A percentile compares a stretch with the other conserved stretches of the same genome.
Conservation (phyloP, 2,329 filamentous ascomycete species). For the Colletotrichum sp. region DNA sequence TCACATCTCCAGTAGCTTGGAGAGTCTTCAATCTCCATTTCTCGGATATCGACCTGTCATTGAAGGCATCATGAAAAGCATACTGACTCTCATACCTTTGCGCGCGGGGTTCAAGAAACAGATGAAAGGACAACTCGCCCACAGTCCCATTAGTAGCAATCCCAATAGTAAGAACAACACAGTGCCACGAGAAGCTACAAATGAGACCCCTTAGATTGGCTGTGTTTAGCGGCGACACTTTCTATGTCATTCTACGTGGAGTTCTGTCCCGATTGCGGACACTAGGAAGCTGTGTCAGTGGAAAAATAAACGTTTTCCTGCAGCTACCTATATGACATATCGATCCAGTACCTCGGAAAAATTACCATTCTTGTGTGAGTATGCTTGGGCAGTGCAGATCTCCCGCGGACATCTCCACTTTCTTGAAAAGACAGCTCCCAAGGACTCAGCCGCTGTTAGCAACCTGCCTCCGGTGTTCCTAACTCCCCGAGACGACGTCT, state of each 20-base stretch:
- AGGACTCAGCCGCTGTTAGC: background rate
- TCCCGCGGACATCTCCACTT: fast-evolving
- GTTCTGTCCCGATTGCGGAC: fast-evolving
- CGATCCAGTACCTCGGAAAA: background rate
- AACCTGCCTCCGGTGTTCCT: background rate
- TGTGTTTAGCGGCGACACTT: background rate
- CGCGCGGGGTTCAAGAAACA: too few relatives aligned
- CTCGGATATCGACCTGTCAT: too few relatives aligned
- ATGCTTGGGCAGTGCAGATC: background rate
- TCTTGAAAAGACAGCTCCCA: background rate
- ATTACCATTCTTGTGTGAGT: background rate
- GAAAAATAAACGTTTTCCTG: background rate
- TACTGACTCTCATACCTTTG: too few relatives aligned
- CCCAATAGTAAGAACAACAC: too few relatives aligned
- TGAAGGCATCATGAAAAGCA: too few relatives aligned
- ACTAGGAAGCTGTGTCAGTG: too few relatives aligned
- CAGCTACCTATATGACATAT: background rate
- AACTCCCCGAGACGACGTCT: background rate
- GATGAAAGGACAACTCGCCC: too few relatives aligned
- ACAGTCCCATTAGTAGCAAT: too few relatives aligned
- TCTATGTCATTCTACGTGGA: fast-evolving
- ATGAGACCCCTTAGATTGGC: too few relatives aligned
- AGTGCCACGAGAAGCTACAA: too few relatives aligned
- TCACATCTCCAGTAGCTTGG: background rate
- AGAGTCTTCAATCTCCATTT: too few relatives aligned